Evolutionary conservation across 2,329 filamentous ascomycete species (phyloP).

Genomic region (Colletotrichum sublineola): DNA sequence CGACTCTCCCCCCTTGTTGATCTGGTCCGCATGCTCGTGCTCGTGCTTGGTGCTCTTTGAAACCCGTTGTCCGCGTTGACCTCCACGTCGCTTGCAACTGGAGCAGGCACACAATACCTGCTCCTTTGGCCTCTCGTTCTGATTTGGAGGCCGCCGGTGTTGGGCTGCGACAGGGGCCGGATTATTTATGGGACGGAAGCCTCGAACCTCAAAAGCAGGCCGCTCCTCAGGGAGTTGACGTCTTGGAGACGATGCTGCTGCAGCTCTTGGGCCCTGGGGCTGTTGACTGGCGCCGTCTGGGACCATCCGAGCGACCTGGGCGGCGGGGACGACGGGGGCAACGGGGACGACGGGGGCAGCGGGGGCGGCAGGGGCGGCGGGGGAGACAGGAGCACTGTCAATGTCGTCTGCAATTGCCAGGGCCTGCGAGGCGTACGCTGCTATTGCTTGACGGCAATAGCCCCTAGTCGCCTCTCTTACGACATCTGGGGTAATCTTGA

Average conservation of each 20-base stretch:
- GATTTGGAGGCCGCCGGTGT: background rate
- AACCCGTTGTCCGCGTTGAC: background rate
- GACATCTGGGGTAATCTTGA: background rate
- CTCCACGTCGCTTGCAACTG: background rate
- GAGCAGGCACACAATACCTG: background rate
- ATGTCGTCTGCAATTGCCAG: background rate
- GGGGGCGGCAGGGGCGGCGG: background rate
- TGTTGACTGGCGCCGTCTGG: background rate
- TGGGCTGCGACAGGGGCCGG: background rate
- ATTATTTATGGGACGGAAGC: background rate
- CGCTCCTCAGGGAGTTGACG: too few species aligned
- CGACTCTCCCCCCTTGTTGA: background rate
- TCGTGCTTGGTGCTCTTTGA: background rate
- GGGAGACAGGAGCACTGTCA: background rate
- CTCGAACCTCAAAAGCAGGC: too few species aligned
- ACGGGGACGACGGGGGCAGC: background rate
- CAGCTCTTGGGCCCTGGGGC: background rate
- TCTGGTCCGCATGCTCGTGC: background rate
- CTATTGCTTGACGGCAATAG: background rate
- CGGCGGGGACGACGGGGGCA: background rate
- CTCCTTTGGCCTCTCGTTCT: fast-evolving
- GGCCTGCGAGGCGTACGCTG: background rate
- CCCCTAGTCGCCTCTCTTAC: background rate
- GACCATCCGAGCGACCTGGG: background rate
- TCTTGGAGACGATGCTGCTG: background rate